These are phyloP conservation scores for Ogataea sp. DNA, from an alignment of 805 yeast species.

Conservation along the genomic window DNA sequence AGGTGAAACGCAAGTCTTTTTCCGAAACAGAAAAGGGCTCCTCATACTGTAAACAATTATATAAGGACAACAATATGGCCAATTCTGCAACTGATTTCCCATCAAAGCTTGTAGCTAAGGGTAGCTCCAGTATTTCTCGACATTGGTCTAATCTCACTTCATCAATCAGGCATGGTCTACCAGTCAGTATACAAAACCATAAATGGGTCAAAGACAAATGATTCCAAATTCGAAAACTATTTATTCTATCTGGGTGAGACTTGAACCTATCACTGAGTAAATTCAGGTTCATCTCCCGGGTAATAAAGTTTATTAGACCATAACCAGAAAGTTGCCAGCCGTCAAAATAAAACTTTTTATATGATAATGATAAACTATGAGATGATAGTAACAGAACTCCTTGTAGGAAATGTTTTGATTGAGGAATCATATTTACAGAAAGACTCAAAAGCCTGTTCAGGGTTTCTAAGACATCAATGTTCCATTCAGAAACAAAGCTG, in stretches of 20 bases:
- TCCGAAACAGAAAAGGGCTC: slow-evolving; percentile 15
- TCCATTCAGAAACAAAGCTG: not conserved
- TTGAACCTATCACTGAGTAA: slow-evolving; percentile 16
- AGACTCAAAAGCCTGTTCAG: slow-evolving; percentile 37
- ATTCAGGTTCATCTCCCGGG: slow-evolving; percentile 34
- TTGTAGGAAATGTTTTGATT: slow-evolving; percentile 46
- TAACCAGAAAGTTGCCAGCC: slow-evolving; percentile 63
- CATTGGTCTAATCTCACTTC: slow-evolving; percentile 52
- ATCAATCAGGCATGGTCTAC: slow-evolving; percentile 62
- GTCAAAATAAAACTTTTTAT: slow-evolving; percentile 46
- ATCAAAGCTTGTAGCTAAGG: slow-evolving; percentile 62
- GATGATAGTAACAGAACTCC: slow-evolving; percentile 54
- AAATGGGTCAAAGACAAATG: slow-evolving; percentile 61
- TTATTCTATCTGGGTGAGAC: slow-evolving; percentile 21
- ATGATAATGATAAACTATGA: slow-evolving; percentile 50
- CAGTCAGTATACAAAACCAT: slow-evolving; percentile 53
- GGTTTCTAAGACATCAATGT: slow-evolving; percentile 33
- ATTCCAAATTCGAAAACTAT: slow-evolving; percentile 59
- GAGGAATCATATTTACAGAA: slow-evolving; percentile 34
- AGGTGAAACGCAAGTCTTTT: slow-evolving; percentile 15
- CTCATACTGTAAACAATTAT: slow-evolving; percentile 45
- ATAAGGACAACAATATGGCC: slow-evolving; percentile 46
- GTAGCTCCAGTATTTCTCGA: slow-evolving; percentile 46
- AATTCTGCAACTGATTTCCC: slow-evolving; percentile 71
- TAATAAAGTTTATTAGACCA: slow-evolving; percentile 54